A percentile compares a stretch with the other conserved stretches of the same genome.
These are phyloP conservation scores for Paramecium pentaurelia DNA, from an alignment of 73 alveolate genomes.

Conservation along the genomic window DNA sequence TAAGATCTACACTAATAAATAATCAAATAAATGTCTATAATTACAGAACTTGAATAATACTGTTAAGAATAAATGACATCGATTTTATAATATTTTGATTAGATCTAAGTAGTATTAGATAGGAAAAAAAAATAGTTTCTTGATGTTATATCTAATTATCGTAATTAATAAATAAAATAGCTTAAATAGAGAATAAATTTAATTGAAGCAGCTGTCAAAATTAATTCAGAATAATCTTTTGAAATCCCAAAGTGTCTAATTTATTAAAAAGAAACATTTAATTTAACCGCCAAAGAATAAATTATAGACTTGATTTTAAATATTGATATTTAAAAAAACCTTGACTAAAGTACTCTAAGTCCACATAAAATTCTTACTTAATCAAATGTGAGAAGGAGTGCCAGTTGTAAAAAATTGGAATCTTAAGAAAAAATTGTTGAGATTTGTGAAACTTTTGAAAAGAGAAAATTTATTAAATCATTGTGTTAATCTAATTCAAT, in stretches of 20 bases:
- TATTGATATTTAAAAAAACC: neutral
- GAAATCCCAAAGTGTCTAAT: neutral
- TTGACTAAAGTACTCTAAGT: neutral
- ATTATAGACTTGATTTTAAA: neutral
- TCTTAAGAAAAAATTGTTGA: neutral
- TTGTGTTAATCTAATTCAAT: neutral
- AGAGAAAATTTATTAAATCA: neutral
- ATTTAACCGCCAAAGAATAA: neutral
- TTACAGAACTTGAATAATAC: neutral
- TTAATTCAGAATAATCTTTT: neutral
- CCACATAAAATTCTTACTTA: neutral
- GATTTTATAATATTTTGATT: neutral
- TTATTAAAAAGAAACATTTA: neutral
- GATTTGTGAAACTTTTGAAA: neutral
- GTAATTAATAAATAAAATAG: neutral
- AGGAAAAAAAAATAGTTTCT: neutral
- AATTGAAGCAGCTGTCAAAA: neutral
- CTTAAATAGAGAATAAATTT: neutral
- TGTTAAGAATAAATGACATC: neutral
- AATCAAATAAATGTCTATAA: neutral
- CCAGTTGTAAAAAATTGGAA: conserved; percentile 12
- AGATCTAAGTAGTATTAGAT: neutral
- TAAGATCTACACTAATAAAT: neutral
- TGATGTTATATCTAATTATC: neutral
- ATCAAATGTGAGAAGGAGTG: neutral